phyloP scores from a whole-genome alignment of 352 stramenopile genomes.

The Globisporangium nunn region DNA sequence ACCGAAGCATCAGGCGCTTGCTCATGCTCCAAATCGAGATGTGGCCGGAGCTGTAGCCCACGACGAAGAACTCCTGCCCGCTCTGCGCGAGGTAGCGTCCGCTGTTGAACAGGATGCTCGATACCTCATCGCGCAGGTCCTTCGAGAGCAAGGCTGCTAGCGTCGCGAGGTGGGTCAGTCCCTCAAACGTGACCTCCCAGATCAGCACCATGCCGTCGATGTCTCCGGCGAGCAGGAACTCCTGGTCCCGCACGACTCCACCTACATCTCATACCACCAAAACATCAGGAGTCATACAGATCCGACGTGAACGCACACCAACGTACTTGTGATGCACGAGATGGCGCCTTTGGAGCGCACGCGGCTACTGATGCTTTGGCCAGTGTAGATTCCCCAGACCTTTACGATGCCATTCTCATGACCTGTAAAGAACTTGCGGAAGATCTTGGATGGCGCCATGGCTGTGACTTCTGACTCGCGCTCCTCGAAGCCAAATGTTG shows the following conservation, averaged over 20 bases:
- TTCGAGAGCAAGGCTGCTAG: conserved; percentile 7
- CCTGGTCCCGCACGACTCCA: conserved; percentile 42
- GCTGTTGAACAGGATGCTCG: conserved; percentile 41
- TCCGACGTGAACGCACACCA: no score
- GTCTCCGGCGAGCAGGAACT: conserved; percentile 51
- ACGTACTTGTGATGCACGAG: conserved; percentile 43
- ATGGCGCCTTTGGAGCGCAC: conserved; percentile 27
- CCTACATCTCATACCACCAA: conserved; percentile 12
- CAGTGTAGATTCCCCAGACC: conserved; percentile 56
- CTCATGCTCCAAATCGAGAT: conserved; percentile 57
- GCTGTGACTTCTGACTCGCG: conserved; percentile 54
- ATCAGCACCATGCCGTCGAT: conserved; percentile 38
- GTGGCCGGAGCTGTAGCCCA: conserved; percentile 41
- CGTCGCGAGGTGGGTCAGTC: conserved; percentile 13
- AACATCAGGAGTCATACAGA: no score
- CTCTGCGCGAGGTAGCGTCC: conserved; percentile 30
- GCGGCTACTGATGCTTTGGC: conserved; percentile 25
- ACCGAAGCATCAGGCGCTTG: conserved; percentile 31
- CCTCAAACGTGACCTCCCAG: conserved; percentile 47
- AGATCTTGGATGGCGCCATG: conserved; percentile 40
- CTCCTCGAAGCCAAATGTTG: conserved; percentile 60
- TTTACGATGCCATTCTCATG: conserved; percentile 52
- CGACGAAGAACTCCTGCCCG: conserved; percentile 46
- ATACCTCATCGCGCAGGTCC: conserved; percentile 43
- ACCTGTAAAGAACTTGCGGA: conserved; percentile 51